Base-by-base conservation (phyloP, 139 green algal species). In the Pseudopediastrum boryanum region DNA sequence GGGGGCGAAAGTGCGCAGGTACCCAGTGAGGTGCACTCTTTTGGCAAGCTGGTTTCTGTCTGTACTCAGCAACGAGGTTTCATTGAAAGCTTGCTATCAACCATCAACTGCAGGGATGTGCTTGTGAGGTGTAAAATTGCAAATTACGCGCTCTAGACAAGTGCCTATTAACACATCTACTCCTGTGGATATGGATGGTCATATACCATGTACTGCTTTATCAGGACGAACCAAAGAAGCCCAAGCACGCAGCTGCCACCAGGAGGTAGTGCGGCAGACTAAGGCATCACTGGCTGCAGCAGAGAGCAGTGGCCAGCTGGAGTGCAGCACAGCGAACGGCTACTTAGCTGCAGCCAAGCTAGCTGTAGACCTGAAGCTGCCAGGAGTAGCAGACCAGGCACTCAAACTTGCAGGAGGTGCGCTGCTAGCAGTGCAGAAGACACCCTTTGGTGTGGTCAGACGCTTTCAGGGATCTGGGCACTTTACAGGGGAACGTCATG, bases 171-270 rank as follows among this genome's bases (percentile, higher is more conserved):
- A 58, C 29, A 62, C 52, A 62, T n/a, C 9, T 36, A 27, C 25
- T 62, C n/a, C n/a, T n/a, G n/a, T n/a, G n/a, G n/a, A n/a, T n/a
- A n/a, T n/a, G n/a, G n/a, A n/a, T n/a, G n/a, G n/a, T n/a, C n/a
- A n/a, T n/a, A n/a, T 62, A 7, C 29, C 31, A n/a, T 62, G 54
- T 1, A 5, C 54, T 36, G 54, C 9, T 4, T 68, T 31, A 43
- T 44, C 12, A 68, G 27, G 27, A 33, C 1, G 33, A 44, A 2
- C 54, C 2, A 78, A 78, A 56, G 71, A 78, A 44, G 71, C 38
- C 2, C 56, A 69, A 29, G 71, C 71, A 27, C 54, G 71, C 54
- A 78, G 71, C 54, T 78, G 71, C 50, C 71, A 78, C 39, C 71
- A 78, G 41, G 71, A 78, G 54, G 71, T 78, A 19, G 39, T 70